phyloP scores from a whole-genome alignment of 2,329 filamentous ascomycete genomes.

The Curvularia sp. region DNA sequence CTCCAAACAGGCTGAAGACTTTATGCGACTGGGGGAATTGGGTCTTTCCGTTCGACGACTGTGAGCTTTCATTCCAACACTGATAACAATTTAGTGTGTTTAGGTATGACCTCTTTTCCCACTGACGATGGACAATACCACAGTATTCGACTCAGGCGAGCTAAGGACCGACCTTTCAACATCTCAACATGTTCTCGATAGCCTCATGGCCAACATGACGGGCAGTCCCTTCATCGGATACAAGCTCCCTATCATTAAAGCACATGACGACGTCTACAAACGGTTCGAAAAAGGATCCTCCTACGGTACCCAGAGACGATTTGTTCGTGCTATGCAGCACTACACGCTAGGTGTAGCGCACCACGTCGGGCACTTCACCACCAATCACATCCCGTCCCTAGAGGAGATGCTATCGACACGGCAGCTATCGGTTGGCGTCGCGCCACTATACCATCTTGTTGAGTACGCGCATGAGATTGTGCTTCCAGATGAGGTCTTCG shows the following conservation, averaged over 20 bases:
- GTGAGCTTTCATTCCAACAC: slow-evolving; percentile 1
- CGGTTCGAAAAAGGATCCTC: not conserved
- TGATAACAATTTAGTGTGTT: not conserved
- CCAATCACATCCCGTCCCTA: slow-evolving; percentile 1
- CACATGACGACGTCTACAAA: slow-evolving; percentile 1
- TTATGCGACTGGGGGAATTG: slow-evolving; percentile 4
- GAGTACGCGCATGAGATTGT: slow-evolving; percentile 2
- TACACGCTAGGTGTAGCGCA: slow-evolving; percentile 2
- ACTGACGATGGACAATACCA: not conserved
- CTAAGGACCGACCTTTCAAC: slow-evolving; percentile 1
- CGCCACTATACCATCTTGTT: slow-evolving; percentile 2
- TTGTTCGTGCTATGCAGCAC: slow-evolving; percentile 4
- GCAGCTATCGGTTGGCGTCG: not conserved
- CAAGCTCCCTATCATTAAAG: slow-evolving; percentile 1
- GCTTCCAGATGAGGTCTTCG: slow-evolving; percentile 2
- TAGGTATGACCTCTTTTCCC: not conserved
- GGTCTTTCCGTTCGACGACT: slow-evolving; percentile 3
- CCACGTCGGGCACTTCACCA: slow-evolving; percentile 3
- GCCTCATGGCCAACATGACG: slow-evolving; percentile 1
- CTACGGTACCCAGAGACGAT: slow-evolving; percentile 2
- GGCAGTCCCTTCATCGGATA: not conserved
- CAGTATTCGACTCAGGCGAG: slow-evolving; percentile 3
- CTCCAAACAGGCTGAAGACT: slow-evolving; percentile 1
- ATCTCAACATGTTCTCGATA: not conserved
- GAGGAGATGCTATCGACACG: slow-evolving; percentile 1